Evolutionary conservation across 2,329 filamentous ascomycete species (phyloP), one percentile per base, ranked within the genome.

Genomic region (Microsporum audouinii): DNA sequence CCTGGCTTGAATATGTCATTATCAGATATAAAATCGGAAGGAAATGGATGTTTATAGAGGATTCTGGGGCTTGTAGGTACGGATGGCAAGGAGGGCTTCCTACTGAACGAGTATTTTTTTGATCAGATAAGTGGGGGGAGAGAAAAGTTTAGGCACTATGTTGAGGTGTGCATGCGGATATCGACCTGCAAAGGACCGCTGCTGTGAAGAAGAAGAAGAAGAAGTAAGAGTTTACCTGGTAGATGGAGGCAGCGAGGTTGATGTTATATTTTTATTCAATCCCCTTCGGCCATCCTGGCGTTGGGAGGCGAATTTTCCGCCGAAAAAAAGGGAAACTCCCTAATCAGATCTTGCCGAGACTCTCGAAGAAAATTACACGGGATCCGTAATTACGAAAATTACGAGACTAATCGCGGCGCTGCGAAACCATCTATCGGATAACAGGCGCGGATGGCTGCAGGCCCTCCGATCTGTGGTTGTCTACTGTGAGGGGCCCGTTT

Each of bases 311-410:
- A 55, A 55, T 55, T 55, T 31, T 31, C 51, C 33, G 31, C 39
- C 5, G 39, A 43, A n/a, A 43, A 43, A 31, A 55, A 36, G 17
- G 17, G 17, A 55, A 8, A 34, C 6, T 38, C n/a, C 51, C n/a
- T 55, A 55, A 53, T 55, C 51, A 17, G 51, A 55, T 55, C 51
- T 55, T 55, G 51, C 51, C 51, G 51, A 55, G 51, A 43, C 39
- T 43, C 39, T n/a, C 17, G 17, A 23, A n/a, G 51, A 55, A 38
- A 55, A 55, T 36, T 55, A 55, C 51, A 17, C 51, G 51, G 51
- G 33, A 33, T 29, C 31, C 12, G 51, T 55, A 55, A 53, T 51
- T 51, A 51, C 45, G 17, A 29, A 23, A 51, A 34, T 36, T 34
- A 34, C 51, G 31, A 29, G 23, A 12, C 23, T 5, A 14, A 10